These are phyloP conservation scores for Trypanosoma scelopori DNA, from an alignment of 208 protist species.

Conservation along the genomic window DNA sequence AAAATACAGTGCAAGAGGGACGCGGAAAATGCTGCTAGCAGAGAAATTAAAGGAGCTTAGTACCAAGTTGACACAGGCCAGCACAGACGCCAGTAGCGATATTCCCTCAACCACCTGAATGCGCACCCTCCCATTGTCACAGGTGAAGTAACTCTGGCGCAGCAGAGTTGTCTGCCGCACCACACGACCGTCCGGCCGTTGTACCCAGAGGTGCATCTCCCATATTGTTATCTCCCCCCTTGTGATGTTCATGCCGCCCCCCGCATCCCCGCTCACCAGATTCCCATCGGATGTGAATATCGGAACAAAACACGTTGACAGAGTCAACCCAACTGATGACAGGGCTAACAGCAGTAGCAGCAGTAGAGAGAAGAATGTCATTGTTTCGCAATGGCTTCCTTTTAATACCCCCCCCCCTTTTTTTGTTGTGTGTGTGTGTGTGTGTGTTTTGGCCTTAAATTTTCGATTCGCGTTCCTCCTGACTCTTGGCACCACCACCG, in stretches of 20 bases:
- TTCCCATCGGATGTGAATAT: background rate
- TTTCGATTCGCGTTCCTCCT: too few relatives aligned
- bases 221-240: constrained; percentile 5
- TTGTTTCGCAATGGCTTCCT: background rate
- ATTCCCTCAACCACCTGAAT: constrained; percentile 58
- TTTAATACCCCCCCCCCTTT: background rate
- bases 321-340: background rate
- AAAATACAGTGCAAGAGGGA: constrained; percentile 41
- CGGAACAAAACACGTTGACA: background rate
- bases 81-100: constrained; percentile 39
- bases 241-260: background rate
- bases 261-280: background rate
- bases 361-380: background rate
- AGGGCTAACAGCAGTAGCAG: background rate
- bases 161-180: background rate
- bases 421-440: too few relatives aligned
- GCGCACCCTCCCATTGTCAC: constrained; percentile 37
- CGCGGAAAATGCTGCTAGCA: constrained; percentile 34
- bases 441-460: too few relatives aligned
- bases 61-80: constrained; percentile 37
- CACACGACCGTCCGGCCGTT: background rate
- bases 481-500: too few relatives aligned
- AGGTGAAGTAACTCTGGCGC: constrained; percentile 42
- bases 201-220: background rate
- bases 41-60: constrained; percentile 40